A percentile compares a stretch with the other conserved stretches of the same genome.
phyloP scores from a whole-genome alignment of 2,329 filamentous ascomycete genomes.

The Tolypocladium ovalisporum region DNA sequence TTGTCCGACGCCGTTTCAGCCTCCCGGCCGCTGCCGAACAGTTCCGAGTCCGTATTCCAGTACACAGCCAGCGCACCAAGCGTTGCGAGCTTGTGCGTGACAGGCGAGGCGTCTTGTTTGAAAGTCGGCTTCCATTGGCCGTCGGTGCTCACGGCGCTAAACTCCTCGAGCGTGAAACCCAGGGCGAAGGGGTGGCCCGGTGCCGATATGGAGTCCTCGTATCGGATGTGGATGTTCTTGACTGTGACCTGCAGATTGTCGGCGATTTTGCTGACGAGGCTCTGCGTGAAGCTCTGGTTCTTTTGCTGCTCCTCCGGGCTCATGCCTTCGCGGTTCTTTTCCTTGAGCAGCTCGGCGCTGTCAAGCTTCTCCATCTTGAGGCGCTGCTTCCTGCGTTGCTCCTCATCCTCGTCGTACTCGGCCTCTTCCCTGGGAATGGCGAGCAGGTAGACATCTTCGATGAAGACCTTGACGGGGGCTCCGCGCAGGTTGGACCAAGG shows the following conservation, averaged over 20 bases:
- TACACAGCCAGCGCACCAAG: constrained; percentile 86
- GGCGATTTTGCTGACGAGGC: constrained; percentile 88
- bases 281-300: constrained; percentile 95
- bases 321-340: constrained; percentile 84
- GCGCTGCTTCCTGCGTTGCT: constrained; percentile 74
- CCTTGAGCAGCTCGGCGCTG: constrained; percentile 87
- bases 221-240: constrained; percentile 97
- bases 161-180: constrained; percentile 85
- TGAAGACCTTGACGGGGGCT: constrained; percentile 86
- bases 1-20: constrained; percentile 36
- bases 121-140: constrained; percentile 92
- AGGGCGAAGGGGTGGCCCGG: constrained; percentile 92
- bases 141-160: constrained; percentile 94
- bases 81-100: constrained; percentile 88
- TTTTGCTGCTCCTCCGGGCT: constrained; percentile 93
- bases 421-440: constrained; percentile 93
- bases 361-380: constrained; percentile 99
- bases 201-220: constrained; percentile 93
- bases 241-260: constrained; percentile 97
- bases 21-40: constrained; percentile 75
- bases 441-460: constrained; percentile 93
- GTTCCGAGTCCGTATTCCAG: constrained; percentile 89
- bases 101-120: constrained; percentile 73
- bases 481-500: constrained; percentile 96
- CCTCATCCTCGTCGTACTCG: constrained; percentile 86